These are phyloP conservation scores for Salix koriyanagi DNA, from an alignment of 345 rosid species.

Conservation along the genomic window DNA sequence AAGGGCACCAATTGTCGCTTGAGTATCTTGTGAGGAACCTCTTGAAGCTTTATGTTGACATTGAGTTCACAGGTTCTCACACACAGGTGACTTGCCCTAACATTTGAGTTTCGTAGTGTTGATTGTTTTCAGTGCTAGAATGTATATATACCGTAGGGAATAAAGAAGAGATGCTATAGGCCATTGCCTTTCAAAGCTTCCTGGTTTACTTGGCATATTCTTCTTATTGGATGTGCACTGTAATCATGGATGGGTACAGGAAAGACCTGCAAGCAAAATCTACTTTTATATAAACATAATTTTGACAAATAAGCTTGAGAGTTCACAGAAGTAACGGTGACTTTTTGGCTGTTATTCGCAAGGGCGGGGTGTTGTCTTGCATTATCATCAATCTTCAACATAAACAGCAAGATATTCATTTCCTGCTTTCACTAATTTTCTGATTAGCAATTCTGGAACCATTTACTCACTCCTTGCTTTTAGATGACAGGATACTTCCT, in stretches of 20 bases:
- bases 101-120: not conserved
- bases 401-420: not conserved
- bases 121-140: not conserved
- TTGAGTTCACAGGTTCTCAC: conserved; percentile 98
- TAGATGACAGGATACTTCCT: not conserved
- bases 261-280: not conserved
- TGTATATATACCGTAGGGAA: not conserved
- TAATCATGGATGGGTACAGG: not conserved
- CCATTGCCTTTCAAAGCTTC: not conserved
- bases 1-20: conserved; percentile 89
- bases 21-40: conserved; percentile 96
- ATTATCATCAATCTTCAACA: not conserved
- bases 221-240: not conserved
- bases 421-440: not conserved
- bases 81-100: conserved; percentile 63
- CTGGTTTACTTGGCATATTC: not conserved
- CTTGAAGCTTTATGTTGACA: conserved; percentile 96
- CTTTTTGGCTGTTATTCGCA: not conserved
- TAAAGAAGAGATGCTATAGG: not conserved
- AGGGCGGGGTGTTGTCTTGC: not conserved
- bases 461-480: not conserved
- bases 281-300: not conserved
- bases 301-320: not conserved
- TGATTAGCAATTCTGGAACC: not conserved
- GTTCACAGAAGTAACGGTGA: not conserved